Evolutionary conservation across 179 eudicot species (phyloP).

Genomic region (Silene noctiflora): DNA sequence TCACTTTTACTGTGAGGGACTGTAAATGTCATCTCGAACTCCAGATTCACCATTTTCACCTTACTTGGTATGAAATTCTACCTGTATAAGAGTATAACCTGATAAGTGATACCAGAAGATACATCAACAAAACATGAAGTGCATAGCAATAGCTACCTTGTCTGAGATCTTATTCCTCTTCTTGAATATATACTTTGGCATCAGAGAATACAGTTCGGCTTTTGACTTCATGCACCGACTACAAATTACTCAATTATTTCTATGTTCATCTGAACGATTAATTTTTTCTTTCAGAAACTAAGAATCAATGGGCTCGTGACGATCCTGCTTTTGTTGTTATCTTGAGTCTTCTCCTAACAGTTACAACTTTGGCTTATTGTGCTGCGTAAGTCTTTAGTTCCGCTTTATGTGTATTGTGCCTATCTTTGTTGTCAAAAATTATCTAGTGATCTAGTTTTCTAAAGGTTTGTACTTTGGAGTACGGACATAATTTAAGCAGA

Average conservation of each 20-base stretch:
- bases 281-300: constrained; percentile 66
- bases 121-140: not conserved
- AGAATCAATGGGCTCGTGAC: constrained; percentile 99
- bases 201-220: not conserved
- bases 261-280: constrained; percentile 6
- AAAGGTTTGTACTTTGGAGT: not conserved
- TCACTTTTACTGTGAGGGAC: not conserved
- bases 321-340: constrained; percentile 99
- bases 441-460: not conserved
- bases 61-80: not conserved
- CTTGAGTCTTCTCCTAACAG: constrained; percentile 77
- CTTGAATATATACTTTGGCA: not conserved
- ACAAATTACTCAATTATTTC: not conserved
- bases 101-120: not conserved
- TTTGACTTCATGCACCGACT: constrained; percentile 12
- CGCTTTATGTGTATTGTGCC: not conserved
- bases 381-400: constrained; percentile 71
- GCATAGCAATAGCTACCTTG: too few species aligned
- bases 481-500: not conserved
- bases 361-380: constrained; percentile 83
- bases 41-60: not conserved
- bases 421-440: constrained; percentile 1
- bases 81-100: not conserved
- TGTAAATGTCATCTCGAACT: not conserved
- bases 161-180: not conserved